Evolutionary conservation across 139 green algal species (phyloP), one percentile per base, ranked within the genome.

Genomic region (Axilococcus clingmanii): DNA sequence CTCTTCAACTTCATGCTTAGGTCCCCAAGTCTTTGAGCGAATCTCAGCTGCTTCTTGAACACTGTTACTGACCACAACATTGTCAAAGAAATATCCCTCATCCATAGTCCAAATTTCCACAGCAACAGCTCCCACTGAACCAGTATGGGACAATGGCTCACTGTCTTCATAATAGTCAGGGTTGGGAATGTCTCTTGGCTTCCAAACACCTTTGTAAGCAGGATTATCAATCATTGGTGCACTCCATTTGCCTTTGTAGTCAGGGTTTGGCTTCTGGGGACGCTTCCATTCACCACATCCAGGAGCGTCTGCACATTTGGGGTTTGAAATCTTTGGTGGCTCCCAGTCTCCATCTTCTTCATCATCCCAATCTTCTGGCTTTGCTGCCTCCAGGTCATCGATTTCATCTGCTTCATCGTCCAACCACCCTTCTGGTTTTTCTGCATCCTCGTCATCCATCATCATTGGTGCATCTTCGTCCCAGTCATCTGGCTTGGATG

Each of bases 351-450:
- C 90, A 35, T 97, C 83, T 68, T 94, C 81, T 34, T 94, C 88
- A 32, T 94, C 82, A 59, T 97, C 90, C 89, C 89, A 97, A 48
- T 93, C 84, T n/a, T 86, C 77, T 7, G 89, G 89, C 57, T 86
- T 80, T 16, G 43, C 63, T 28, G 86, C 85, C 75, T 71, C 61
- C 35, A 77, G 69, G 48, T 89, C 77, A 48, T 86, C 71, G 16
- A 94, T 75, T 41, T 85, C 66, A 3, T 62, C 52, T 5, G 92
- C 75, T 69, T 95, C 80, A 9, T 94, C 71, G 4, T 96, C 86
- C 59, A 94, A 71, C 89, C 89, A 97, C 47, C 88, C 90, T 40
- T 85, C 68, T 2, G 89, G 89, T 68, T 86, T 93, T 20, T 55
- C 48, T 4, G 82, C 84, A 2, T 84, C 71, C n/a, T 69, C 55